phyloP scores from a whole-genome alignment of 768 basidiomycete species.

The Serendipita vermifera region DNA sequence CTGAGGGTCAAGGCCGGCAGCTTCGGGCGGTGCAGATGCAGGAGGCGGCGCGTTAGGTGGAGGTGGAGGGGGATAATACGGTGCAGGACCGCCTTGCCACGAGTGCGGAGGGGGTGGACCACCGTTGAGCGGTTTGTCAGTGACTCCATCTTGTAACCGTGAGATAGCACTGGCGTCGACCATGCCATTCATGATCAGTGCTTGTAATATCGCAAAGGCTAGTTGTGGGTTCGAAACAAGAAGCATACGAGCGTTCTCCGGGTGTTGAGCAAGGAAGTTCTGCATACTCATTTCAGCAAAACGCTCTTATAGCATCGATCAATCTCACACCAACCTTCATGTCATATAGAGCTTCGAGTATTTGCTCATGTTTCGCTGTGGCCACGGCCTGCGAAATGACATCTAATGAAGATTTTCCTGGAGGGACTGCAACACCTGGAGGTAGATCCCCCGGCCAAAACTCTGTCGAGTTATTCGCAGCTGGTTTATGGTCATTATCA shows the following conservation, averaged over 20 bases:
- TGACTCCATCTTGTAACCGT: slow-evolving; percentile 13
- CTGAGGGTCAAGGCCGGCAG: slow-evolving; percentile 27
- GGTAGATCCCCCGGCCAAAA: slow-evolving; percentile 59
- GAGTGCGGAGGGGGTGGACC: slow-evolving; percentile 23
- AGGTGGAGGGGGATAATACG: slow-evolving; percentile 23
- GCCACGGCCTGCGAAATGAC: slow-evolving; percentile 77
- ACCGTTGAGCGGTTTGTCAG: slow-evolving; percentile 22
- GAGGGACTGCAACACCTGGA: slow-evolving; percentile 57
- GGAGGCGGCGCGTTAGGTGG: slow-evolving; percentile 24
- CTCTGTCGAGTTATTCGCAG: slow-evolving; percentile 14
- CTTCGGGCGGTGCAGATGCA: slow-evolving; percentile 20
- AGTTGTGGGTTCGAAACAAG: slow-evolving; percentile 81
- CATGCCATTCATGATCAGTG: slow-evolving; percentile 82
- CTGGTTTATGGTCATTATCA: slow-evolving; percentile 43
- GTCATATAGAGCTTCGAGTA: slow-evolving; percentile 90
- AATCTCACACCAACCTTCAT: slow-evolving; percentile 96
- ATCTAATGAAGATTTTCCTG: slow-evolving; percentile 62
- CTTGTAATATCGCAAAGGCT: slow-evolving; percentile 92
- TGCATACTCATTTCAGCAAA: slow-evolving; percentile 25
- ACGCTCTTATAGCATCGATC: too few species aligned
- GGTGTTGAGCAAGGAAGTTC: slow-evolving; percentile 86
- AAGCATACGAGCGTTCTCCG: slow-evolving; percentile 74
- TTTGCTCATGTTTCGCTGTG: slow-evolving; percentile 64
- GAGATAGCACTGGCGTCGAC: slow-evolving; percentile 40
- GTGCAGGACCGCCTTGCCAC: slow-evolving; percentile 23